A percentile compares a stretch with the other conserved stretches of the same genome.
Evolutionary conservation across 1,284 basidiomycete species (phyloP).

Genomic region (Trametes sp.): DNA sequence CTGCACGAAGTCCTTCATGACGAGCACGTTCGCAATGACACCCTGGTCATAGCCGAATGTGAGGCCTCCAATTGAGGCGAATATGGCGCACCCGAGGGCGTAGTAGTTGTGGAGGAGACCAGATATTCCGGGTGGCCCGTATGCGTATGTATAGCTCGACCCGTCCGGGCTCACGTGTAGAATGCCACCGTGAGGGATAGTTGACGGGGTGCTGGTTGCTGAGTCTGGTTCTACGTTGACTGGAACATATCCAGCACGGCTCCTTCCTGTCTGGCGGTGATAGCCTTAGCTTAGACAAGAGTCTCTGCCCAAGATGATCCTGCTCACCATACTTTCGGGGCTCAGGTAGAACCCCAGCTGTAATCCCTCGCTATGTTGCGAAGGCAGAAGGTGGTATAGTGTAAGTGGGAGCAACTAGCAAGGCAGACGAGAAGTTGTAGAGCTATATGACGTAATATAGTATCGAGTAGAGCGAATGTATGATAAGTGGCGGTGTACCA

Average conservation of each 20-base stretch:
- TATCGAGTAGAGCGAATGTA: too few relatives aligned
- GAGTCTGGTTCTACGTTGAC: slow-evolving; percentile 18
- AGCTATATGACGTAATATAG: too few relatives aligned
- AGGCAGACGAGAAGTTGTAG: too few relatives aligned
- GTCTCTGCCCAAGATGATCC: too few relatives aligned
- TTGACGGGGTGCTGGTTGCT: not conserved
- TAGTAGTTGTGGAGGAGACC: slow-evolving; percentile 72
- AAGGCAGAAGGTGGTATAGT: too few relatives aligned
- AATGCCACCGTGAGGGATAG: slow-evolving; percentile 38
- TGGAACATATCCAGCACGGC: slow-evolving; percentile 22
- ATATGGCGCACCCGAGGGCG: slow-evolving; percentile 67
- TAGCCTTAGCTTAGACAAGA: too few relatives aligned
- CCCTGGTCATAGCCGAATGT: slow-evolving; percentile 72
- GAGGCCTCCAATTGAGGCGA: slow-evolving; percentile 80
- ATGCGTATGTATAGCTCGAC: slow-evolving; percentile 64
- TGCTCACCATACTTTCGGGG: not conserved
- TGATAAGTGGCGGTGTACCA: too few relatives aligned
- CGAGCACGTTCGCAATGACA: slow-evolving; percentile 78
- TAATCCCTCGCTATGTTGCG: too few relatives aligned
- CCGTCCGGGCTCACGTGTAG: slow-evolving; percentile 41
- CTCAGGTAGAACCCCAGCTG: too few relatives aligned
- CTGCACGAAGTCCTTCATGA: slow-evolving; percentile 77
- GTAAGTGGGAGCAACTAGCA: too few relatives aligned
- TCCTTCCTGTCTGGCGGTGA: slow-evolving; percentile 10
- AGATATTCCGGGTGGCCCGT: slow-evolving; percentile 68